These are phyloP conservation scores for Orbilia oligospora DNA, from an alignment of 2,329 filamentous ascomycete genomes.

Conservation along the genomic window DNA sequence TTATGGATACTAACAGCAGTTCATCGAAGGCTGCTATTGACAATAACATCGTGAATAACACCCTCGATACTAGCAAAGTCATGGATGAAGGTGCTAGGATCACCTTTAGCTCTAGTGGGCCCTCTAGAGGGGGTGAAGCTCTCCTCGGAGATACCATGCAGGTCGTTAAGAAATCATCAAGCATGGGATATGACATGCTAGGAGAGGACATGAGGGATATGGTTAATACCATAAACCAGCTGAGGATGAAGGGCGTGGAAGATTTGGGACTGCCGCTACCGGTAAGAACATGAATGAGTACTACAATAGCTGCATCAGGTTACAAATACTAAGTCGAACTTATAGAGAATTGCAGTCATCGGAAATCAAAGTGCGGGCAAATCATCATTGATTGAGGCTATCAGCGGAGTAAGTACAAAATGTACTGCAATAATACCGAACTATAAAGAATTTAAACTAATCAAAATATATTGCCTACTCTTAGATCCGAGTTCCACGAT, in stretches of 20 bases:
- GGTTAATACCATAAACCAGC: slow-evolving; percentile 63
- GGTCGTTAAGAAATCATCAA: slow-evolving; percentile 24
- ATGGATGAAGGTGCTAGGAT: slow-evolving; percentile 18
- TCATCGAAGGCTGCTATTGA: slow-evolving; percentile 9
- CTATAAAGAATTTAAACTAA: background rate
- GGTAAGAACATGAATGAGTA: slow-evolving; percentile 17
- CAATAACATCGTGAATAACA: slow-evolving; percentile 6
- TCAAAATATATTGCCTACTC: background rate
- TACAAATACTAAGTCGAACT: background rate
- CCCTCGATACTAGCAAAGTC: background rate
- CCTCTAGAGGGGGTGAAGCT: slow-evolving; percentile 11
- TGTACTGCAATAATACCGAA: background rate
- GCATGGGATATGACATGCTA: slow-evolving; percentile 60
- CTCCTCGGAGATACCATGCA: slow-evolving; percentile 3
- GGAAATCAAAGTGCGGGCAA: slow-evolving; percentile 64
- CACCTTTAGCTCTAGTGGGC: background rate
- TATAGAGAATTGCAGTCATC: slow-evolving; percentile 63
- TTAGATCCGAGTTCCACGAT: slow-evolving; percentile 64
- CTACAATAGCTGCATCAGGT: background rate
- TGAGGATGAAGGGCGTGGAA: slow-evolving; percentile 63
- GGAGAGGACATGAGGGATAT: slow-evolving; percentile 64
- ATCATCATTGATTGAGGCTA: slow-evolving; percentile 64
- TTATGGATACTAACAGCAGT: slow-evolving; percentile 20
- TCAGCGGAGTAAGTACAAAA: slow-evolving; percentile 61
- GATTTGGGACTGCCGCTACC: slow-evolving; percentile 63